Percentiles rank a stretch among this genome's conserved stretches.
Conservation (phyloP, 768 basidiomycete species). For the Rhodotorula toruloides region DNA sequence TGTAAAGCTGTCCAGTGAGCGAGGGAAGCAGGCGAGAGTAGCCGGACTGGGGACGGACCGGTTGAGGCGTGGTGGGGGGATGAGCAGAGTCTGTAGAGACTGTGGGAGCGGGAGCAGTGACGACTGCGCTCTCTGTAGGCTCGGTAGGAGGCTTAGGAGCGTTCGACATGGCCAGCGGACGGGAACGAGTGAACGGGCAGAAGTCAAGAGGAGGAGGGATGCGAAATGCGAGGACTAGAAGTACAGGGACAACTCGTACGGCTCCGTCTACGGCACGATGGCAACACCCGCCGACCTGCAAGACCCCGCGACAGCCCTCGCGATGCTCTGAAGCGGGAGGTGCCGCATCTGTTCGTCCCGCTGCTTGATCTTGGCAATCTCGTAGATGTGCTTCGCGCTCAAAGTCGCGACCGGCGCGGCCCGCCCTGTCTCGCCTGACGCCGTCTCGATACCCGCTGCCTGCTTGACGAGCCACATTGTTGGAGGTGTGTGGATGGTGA, state of each 20-base stretch:
- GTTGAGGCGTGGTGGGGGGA: neutral
- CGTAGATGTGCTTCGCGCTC: slow-evolving; percentile 93
- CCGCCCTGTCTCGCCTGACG: slow-evolving; percentile 66
- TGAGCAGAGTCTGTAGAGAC: slow-evolving; percentile 21
- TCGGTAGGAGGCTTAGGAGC: neutral
- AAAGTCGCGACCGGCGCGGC: slow-evolving; percentile 59
- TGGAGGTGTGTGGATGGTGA: slow-evolving; percentile 82
- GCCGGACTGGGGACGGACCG: neutral
- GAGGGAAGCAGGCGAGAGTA: neutral
- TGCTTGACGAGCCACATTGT: slow-evolving; percentile 84
- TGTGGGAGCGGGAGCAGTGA: neutral
- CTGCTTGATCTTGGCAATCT: slow-evolving; percentile 95
- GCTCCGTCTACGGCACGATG: slow-evolving; percentile 66
- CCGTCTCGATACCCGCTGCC: slow-evolving; percentile 83
- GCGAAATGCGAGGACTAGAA: neutral
- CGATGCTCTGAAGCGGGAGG: slow-evolving; percentile 77
- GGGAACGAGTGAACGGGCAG: neutral
- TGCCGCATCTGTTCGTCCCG: slow-evolving; percentile 76
- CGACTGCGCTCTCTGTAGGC: neutral
- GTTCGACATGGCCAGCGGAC: neutral
- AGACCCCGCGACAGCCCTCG: slow-evolving; percentile 79
- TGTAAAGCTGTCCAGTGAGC: slow-evolving; percentile 11
- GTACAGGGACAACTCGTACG: neutral
- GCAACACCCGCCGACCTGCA: slow-evolving; percentile 82
- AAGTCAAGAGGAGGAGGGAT: neutral